These are phyloP conservation scores for Rhizopus arrhizus DNA, from an alignment of 371 early-diverging fungal genomes.

Conservation along the genomic window DNA sequence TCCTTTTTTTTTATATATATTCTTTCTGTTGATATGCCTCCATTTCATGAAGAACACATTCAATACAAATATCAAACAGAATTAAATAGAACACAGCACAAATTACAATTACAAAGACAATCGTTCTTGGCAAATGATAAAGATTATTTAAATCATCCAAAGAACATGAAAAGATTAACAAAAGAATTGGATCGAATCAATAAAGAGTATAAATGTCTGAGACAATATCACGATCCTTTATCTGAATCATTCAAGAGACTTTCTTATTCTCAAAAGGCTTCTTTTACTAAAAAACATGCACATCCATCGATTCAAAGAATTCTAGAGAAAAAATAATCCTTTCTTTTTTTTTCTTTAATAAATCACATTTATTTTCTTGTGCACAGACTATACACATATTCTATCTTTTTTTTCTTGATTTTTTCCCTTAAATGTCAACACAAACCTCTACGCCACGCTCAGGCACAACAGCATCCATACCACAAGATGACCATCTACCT, in stretches of 20 bases:
- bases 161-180: conserved; percentile 56
- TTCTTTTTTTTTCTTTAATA: neutral
- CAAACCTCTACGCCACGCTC: neutral
- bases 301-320: neutral
- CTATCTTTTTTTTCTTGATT: conserved; percentile 4
- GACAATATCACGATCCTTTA: conserved; percentile 46
- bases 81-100: conserved; percentile 53
- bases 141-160: conserved; percentile 53
- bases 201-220: conserved; percentile 48
- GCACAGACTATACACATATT: conserved; percentile 1
- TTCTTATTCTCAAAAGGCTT: neutral
- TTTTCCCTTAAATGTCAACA: neutral
- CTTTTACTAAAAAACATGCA: neutral
- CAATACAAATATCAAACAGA: neutral
- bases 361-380: conserved; percentile 1
- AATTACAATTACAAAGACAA: conserved; percentile 53
- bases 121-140: conserved; percentile 54
- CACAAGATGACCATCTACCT: conserved; percentile 49
- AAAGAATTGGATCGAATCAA: conserved; percentile 59
- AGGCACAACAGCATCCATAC: neutral
- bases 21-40: conserved; percentile 7
- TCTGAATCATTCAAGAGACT: conserved; percentile 40
- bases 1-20: neutral
- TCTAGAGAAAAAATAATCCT: neutral
- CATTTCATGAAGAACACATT: conserved; percentile 17